Conservation (phyloP, 2,329 filamentous ascomycete species). For the Aschersonia sp. region DNA sequence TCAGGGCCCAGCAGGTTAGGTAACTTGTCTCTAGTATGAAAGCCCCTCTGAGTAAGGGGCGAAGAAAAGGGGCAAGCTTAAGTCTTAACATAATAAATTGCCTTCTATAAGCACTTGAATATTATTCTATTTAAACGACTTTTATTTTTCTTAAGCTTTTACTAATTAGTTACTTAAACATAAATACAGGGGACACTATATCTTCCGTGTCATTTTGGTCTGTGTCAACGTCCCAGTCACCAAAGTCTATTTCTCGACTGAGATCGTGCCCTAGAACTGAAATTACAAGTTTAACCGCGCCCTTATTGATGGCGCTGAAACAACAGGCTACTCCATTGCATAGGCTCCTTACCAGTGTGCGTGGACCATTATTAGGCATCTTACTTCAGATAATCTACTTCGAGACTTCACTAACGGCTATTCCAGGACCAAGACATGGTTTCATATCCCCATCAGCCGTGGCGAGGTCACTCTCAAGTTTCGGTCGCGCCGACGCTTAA, state of each 20-base stretch:
- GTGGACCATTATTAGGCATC: not conserved
- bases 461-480: not conserved
- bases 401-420: not conserved
- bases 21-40: no score
- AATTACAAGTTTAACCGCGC: not conserved
- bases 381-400: not conserved
- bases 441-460: not conserved
- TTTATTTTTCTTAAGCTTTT: no score
- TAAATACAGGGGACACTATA: not conserved
- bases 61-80: no score
- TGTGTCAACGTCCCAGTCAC: not conserved
- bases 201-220: not conserved
- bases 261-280: not conserved
- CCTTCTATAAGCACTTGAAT: no score
- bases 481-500: not conserved
- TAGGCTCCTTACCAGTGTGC: not conserved
- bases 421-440: not conserved
- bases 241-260: not conserved
- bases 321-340: not conserved
- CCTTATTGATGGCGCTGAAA: not conserved
- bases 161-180: no score
- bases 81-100: no score
- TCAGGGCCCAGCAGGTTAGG: no score
- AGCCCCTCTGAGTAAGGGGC: no score
- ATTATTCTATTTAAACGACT: no score